phyloP scores from a whole-genome alignment of 2,329 filamentous ascomycete genomes.

The Atkinsonella texensis region DNA sequence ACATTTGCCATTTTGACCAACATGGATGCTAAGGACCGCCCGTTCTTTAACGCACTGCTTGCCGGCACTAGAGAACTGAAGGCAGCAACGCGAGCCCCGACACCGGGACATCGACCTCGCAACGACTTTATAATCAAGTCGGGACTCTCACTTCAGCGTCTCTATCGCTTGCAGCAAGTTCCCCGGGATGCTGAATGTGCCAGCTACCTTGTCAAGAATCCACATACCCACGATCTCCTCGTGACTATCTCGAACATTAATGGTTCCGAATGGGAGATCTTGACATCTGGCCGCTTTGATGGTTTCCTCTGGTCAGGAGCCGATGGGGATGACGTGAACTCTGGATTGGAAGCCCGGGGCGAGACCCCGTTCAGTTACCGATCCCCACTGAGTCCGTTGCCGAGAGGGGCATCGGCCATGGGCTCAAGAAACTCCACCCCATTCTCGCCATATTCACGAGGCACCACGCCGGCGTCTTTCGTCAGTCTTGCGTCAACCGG shows the following conservation, averaged over 20 bases:
- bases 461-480: slow-evolving; percentile 45
- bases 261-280: slow-evolving; percentile 89
- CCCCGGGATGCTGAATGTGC: slow-evolving; percentile 80
- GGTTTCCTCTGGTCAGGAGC: slow-evolving; percentile 92
- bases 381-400: slow-evolving; percentile 26
- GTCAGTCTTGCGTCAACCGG: slow-evolving; percentile 44
- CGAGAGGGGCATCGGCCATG: slow-evolving; percentile 28
- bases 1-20: slow-evolving; percentile 90
- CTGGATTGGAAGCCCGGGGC: slow-evolving; percentile 38
- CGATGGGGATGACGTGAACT: slow-evolving; percentile 42
- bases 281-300: slow-evolving; percentile 87
- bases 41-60: slow-evolving; percentile 72
- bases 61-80: slow-evolving; percentile 46
- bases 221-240: slow-evolving; percentile 70
- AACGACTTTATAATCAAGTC: slow-evolving; percentile 65
- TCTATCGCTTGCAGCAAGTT: slow-evolving; percentile 62
- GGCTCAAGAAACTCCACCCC: slow-evolving; percentile 35
- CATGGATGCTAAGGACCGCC: slow-evolving; percentile 61
- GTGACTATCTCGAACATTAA: slow-evolving; percentile 81
- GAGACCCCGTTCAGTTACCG: slow-evolving; percentile 37
- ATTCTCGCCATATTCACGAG: slow-evolving; percentile 40
- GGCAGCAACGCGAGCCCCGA: slow-evolving; percentile 51
- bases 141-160: slow-evolving; percentile 66
- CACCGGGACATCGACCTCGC: slow-evolving; percentile 52
- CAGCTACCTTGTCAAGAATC: slow-evolving; percentile 76